Conservation (phyloP, 169 alveolate genomes). For the Cryptosporidium ryanae region DNA sequence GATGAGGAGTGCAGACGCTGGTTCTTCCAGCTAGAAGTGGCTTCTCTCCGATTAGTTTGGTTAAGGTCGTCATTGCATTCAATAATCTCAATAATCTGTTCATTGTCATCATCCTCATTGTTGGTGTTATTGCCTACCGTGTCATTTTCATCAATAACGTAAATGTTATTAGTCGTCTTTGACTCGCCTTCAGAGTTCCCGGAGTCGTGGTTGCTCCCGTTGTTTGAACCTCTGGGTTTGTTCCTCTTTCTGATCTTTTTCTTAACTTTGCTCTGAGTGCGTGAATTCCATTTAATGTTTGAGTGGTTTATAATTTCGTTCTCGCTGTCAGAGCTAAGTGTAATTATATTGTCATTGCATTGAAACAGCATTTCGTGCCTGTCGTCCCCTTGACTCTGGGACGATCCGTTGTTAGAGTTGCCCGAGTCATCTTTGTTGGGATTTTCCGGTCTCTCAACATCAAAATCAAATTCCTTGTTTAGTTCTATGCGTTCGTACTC, state of each 20-base stretch:
- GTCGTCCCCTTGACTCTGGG: too few relatives aligned
- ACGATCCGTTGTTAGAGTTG: too few relatives aligned
- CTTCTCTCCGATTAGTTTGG: neutral
- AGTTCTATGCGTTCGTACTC: too few relatives aligned
- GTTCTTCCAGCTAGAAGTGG: neutral
- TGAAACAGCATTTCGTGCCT: too few relatives aligned
- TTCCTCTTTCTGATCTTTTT: slow-evolving; percentile 7
- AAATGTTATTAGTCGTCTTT: neutral
- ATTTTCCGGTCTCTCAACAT: too few relatives aligned
- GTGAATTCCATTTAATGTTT: neutral
- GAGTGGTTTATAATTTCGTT: neutral
- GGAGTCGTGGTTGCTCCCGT: neutral
- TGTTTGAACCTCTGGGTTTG: neutral
- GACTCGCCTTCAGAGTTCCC: too few relatives aligned
- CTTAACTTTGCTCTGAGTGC: neutral
- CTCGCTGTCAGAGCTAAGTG: slow-evolving; percentile 63
- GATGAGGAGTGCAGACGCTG: neutral
- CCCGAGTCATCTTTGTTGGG: too few relatives aligned
- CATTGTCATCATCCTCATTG: slow-evolving; percentile 17
- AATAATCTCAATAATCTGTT: slow-evolving; percentile 42
- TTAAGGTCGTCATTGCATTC: slow-evolving; percentile 15
- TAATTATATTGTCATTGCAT: neutral
- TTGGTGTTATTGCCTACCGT: neutral
- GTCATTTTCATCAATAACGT: neutral
- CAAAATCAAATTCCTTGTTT: too few relatives aligned